Evolutionary conservation across 176 grass and related monocot genomes (phyloP).

Genomic region (Oryza punctata): DNA sequence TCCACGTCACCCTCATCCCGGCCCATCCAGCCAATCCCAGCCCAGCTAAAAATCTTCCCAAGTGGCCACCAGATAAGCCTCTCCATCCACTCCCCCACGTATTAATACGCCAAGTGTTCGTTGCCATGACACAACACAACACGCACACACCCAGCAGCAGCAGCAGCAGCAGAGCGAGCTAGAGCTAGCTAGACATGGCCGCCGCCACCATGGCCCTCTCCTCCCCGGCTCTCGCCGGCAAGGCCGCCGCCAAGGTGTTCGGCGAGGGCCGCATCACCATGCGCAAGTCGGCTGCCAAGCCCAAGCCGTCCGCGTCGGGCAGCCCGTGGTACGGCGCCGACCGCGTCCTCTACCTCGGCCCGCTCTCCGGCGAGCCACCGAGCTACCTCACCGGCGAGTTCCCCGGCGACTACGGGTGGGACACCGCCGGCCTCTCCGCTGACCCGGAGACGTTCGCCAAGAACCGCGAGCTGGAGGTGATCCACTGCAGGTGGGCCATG

Average conservation of each 20-base stretch:
- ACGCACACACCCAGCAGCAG: background rate
- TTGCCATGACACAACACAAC: background rate
- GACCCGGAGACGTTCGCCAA: constrained; percentile 59
- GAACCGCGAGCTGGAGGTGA: constrained; percentile 78
- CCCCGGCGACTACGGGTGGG: background rate
- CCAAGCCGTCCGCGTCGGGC: constrained; percentile 34
- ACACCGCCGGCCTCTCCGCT: background rate
- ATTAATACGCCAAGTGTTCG: constrained; percentile 13
- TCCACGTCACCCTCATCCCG: background rate
- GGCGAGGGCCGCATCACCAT: constrained; percentile 64
- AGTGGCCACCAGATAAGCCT: background rate
- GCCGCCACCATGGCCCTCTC: constrained; percentile 56
- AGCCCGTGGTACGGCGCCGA: constrained; percentile 47
- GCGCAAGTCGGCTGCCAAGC: constrained; percentile 47
- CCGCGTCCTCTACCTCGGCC: background rate
- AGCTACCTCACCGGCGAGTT: background rate
- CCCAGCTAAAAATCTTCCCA: constrained; percentile 20
- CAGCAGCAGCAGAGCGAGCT: background rate
- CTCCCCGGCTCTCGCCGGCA: constrained; percentile 41
- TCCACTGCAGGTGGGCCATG: constrained; percentile 77
- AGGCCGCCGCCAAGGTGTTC: constrained; percentile 34
- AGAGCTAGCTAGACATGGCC: constrained; percentile 40
- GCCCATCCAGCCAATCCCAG: constrained; percentile 24
- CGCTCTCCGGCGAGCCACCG: background rate
- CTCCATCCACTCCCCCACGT: background rate